Evolutionary conservation across 2,329 filamentous ascomycete species (phyloP).

Genomic region (Rutstroemia sp.): DNA sequence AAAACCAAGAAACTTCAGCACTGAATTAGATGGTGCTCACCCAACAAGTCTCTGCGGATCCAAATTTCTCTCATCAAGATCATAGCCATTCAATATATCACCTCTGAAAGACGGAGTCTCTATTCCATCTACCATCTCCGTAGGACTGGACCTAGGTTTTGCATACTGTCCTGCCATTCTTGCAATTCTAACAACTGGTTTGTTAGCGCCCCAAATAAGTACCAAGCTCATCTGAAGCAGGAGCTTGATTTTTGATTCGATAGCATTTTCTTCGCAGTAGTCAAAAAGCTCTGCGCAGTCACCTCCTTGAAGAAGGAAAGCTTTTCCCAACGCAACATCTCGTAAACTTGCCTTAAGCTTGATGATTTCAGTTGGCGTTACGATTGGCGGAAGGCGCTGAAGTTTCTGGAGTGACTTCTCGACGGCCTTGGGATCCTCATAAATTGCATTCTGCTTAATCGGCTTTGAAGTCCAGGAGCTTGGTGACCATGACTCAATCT

Average conservation of each 20-base stretch:
- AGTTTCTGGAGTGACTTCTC: constrained; percentile 57
- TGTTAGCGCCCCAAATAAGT: constrained; percentile 77
- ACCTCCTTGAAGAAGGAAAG: constrained; percentile 90
- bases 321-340: constrained; percentile 83
- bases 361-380: constrained; percentile 73
- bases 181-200: constrained; percentile 85
- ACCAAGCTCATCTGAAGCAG: constrained; percentile 96
- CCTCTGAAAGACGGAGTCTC: constrained; percentile 87
- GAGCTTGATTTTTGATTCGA: constrained; percentile 95
- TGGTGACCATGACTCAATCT: constrained; percentile 42
- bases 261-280: constrained; percentile 83
- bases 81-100: constrained; percentile 90
- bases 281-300: constrained; percentile 97
- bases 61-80: constrained; percentile 64
- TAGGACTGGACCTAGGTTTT: constrained; percentile 86
- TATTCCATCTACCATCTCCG: constrained; percentile 70
- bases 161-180: constrained; percentile 97
- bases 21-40: constrained; percentile 31
- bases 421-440: constrained; percentile 55
- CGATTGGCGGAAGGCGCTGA: constrained; percentile 63
- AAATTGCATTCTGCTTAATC: constrained; percentile 68
- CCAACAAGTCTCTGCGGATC: constrained; percentile 77
- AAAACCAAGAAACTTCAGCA: neutral
- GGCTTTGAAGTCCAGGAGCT: constrained; percentile 70
- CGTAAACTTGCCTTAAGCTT: constrained; percentile 70